Evolutionary conservation across 169 alveolate genomes (phyloP), one percentile per base, ranked within the genome.

Genomic region (Plasmodium inui): DNA sequence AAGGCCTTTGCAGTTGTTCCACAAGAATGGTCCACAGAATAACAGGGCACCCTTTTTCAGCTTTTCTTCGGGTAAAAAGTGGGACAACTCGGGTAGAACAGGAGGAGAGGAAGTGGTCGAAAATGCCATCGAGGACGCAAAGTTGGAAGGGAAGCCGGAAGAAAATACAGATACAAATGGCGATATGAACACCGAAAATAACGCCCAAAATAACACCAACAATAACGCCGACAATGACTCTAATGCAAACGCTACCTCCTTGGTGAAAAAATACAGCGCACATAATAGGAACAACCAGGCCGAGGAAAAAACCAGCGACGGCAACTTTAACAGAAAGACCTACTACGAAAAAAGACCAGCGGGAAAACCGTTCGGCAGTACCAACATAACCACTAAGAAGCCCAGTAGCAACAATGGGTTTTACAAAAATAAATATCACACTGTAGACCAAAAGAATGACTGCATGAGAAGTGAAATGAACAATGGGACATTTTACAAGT

Each of bases 251-350:
- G 67, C 2, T 26, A 26, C 39, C 46, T 28, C 46, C 14, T 61
- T 30, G 30, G 17, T 57, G 81, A 61, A 30, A 61, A 83, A 83
- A 37, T 67, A 34, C 73, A 53, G 70, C 76, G 74, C 41, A 26
- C 22, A 17, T 50, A n/a, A 37, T 10, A 83, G 39, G 73, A 67
- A 83, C 30, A 83, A 39, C 34, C n/a, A 83, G 26, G 73, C 50
- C 50, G 82, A 57, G 32, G 92, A 83, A 37, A 83, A 67, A 53
- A 28, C 30, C n/a, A 32, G 46, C 73, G 82, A 83, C 32, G 30
- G 73, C 28, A 83, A 67, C 34, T 83, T 83, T 19, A 83, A 14
- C 55, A 83, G 74, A 70, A 83, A 83, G 50, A 67, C 9, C 30
- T 41, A 67, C 71, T 46, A 67, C 22, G 81, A 67, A 57, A 70